These are phyloP conservation scores for Stygiomarasmius scandens DNA, from an alignment of 1,284 basidiomycete species.

Conservation along the genomic window DNA sequence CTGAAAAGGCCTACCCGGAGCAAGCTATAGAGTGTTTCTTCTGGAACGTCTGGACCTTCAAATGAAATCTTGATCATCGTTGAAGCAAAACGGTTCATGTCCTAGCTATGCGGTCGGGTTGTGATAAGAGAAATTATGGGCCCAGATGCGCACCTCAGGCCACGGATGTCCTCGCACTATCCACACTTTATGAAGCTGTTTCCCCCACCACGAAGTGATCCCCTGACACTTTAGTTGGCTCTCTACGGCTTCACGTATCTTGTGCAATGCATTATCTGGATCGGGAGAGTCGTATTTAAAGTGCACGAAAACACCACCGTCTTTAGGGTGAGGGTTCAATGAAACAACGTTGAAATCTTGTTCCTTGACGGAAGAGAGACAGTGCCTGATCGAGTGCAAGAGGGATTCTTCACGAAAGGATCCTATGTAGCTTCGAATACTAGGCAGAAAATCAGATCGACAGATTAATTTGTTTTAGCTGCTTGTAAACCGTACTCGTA, in stretches of 20 bases:
- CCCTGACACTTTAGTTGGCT: conserved; percentile 47
- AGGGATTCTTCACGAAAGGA: conserved; percentile 57
- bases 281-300: conserved; percentile 65
- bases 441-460: conserved; percentile 27
- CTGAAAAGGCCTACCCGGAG: conserved; percentile 56
- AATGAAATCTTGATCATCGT: conserved; percentile 76
- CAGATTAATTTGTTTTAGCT: conserved; percentile 1
- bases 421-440: conserved; percentile 66
- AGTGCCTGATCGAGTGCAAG: conserved; percentile 46
- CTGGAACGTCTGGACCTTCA: conserved; percentile 83
- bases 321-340: conserved; percentile 69
- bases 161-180: conserved; percentile 83
- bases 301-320: conserved; percentile 86
- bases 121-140: no score
- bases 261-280: conserved; percentile 42
- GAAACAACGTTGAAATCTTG: conserved; percentile 61
- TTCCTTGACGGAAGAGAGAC: conserved; percentile 52
- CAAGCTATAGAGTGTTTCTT: conserved; percentile 74
- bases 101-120: conserved; percentile 46
- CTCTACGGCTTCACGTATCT: conserved; percentile 52
- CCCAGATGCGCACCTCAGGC: conserved; percentile 76
- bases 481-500: conserved; percentile 56
- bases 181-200: conserved; percentile 67
- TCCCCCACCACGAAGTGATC: conserved; percentile 65
- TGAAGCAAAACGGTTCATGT: conserved; percentile 79